These are phyloP conservation scores for Hirschioporus abietinus DNA, from an alignment of 768 basidiomycete genomes.

Conservation along the genomic window DNA sequence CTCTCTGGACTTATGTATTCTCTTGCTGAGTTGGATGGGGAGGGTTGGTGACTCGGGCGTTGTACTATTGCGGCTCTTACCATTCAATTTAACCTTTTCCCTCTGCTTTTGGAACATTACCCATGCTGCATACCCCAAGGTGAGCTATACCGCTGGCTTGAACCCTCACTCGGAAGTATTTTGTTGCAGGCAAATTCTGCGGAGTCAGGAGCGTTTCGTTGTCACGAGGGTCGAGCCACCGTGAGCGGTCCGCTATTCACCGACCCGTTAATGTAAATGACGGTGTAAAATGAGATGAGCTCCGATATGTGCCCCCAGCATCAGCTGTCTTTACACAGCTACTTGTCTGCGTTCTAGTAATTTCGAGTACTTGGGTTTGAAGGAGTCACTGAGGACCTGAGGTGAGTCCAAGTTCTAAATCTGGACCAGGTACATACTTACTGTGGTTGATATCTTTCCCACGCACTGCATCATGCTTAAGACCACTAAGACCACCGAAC, in stretches of 20 bases:
- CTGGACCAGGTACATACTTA: not conserved
- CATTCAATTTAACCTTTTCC: not conserved
- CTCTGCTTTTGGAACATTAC: not conserved
- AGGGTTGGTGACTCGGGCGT: not conserved
- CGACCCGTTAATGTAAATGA: too few species aligned
- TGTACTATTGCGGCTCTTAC: not conserved
- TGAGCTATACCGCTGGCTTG: not conserved
- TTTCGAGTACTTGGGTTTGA: too few species aligned
- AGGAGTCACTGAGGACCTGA: too few species aligned
- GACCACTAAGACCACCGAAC: not conserved
- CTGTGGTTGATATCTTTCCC: not conserved
- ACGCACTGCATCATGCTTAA: constrained; percentile 1
- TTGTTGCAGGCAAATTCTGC: not conserved
- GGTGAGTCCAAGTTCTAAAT: not conserved
- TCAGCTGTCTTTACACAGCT: not conserved
- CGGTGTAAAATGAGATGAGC: too few species aligned
- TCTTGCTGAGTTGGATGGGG: not conserved
- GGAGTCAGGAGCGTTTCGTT: not conserved
- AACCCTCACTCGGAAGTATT: not conserved
- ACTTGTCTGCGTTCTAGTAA: not conserved
- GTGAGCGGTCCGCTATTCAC: not conserved
- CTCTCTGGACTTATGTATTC: not conserved
- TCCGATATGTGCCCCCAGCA: not conserved
- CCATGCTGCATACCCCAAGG: not conserved
- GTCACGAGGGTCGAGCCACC: not conserved